Evolutionary conservation across 805 yeast genomes (phyloP), one percentile per base, ranked within the genome.

Genomic region (Saturnispora serradocipensis): DNA sequence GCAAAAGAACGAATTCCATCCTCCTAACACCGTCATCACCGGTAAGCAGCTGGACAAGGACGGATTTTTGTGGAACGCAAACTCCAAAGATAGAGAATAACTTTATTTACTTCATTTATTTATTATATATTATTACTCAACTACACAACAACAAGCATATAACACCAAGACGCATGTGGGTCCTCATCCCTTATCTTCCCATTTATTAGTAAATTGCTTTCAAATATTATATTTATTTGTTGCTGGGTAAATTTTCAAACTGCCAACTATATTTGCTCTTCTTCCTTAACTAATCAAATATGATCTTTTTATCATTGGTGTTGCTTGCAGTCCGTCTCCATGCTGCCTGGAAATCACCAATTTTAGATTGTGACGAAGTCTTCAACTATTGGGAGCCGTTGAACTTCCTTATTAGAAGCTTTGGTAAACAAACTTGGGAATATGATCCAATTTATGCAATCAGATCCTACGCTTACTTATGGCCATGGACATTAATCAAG

Each of bases 351-450:
- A 70, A 69, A 59, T 80, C 87, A 64, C 81, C 88, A 36, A 84
- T 91, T 27, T 80, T 93, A 2, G 98, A 90, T 60, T 90, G 97
- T 64, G 97, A 91, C 66, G 98, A 91, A 66, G 82, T 78, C 0
- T 91, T 79, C 75, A 91, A 91, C 63, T 91, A 87, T 68, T 89
- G 96, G 91, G 98, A 91, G 57, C 97, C 98, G 0, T 70, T 91
- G 53, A 90, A 91, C 63, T 73, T 84, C 48, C 58, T 90, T 35
- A 67, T 84, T 1, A 76, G 96, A 57, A 85, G 84, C 2, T 88
- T 88, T 65, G 98, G 97, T 2, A 86, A 89, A 59, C 89, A 89
- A 66, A 90, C 97, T 0, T 90, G 97, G 97, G 97, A 90, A 63
- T 91, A 90, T 65, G 87, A 96, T 0, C 97, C 97, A 0, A 85